A percentile compares a stretch with the other conserved stretches of the same genome.
Conservation (phyloP, 306 rosid genomes). For the Cicer cuneatum region DNA sequence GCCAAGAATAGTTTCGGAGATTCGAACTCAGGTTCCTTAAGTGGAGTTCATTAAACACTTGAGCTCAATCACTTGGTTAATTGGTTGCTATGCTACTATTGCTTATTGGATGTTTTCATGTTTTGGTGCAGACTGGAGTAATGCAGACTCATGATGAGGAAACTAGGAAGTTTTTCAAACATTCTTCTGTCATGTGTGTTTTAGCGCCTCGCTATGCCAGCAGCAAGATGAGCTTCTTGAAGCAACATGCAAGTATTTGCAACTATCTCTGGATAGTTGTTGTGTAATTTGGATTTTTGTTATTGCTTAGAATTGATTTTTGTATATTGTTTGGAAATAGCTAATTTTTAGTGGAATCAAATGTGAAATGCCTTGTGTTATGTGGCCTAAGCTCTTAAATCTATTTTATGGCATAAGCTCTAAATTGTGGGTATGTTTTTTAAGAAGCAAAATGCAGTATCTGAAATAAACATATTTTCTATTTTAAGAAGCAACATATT, state of each 20-base stretch:
- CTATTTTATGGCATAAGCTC: constrained; percentile 39
- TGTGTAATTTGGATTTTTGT: constrained; percentile 12
- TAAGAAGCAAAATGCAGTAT: constrained; percentile 37
- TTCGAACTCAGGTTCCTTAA: no score
- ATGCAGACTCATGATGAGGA: constrained; percentile 97
- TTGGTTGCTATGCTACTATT: neutral
- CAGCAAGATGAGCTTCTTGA: constrained; percentile 71
- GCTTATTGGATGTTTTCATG: constrained; percentile 7
- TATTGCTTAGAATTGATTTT: constrained; percentile 35
- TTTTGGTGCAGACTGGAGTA: constrained; percentile 71
- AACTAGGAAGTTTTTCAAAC: constrained; percentile 80
- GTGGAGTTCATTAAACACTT: no score
- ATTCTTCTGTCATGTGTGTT: constrained; percentile 90
- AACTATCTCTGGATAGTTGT: constrained; percentile 32
- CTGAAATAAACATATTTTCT: constrained; percentile 22
- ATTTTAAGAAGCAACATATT: constrained; percentile 12
- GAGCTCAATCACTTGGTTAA: no score
- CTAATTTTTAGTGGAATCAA: constrained; percentile 45
- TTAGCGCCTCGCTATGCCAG: constrained; percentile 85
- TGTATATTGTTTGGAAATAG: constrained; percentile 47
- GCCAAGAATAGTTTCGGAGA: no score
- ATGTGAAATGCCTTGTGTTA: constrained; percentile 49
- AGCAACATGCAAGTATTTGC: constrained; percentile 79
- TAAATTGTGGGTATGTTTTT: constrained; percentile 45
- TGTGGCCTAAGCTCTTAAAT: constrained; percentile 42